Conservation (phyloP, 75 land plant species). For the Selaginella tamariscina region DNA sequence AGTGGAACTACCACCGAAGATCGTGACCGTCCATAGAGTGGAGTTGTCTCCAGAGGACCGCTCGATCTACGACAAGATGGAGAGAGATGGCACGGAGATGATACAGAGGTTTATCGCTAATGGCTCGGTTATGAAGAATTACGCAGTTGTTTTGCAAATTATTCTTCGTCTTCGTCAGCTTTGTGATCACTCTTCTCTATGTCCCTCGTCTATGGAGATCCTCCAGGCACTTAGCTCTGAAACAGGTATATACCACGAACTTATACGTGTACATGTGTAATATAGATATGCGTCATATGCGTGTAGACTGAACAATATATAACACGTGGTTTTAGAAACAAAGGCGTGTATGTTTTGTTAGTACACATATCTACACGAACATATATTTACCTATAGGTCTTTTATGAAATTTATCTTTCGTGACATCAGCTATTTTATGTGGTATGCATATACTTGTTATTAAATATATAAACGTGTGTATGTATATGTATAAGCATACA, state of each 20-base stretch:
- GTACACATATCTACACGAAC: too few relatives aligned
- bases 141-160: conserved; percentile 59
- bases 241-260: too few relatives aligned
- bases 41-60: conserved; percentile 72
- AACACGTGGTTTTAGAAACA: too few relatives aligned
- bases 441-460: not conserved
- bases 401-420: not conserved
- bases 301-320: too few relatives aligned
- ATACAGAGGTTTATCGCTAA: conserved; percentile 33
- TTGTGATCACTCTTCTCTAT: conserved; percentile 48
- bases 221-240: not conserved
- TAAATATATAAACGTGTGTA: too few relatives aligned
- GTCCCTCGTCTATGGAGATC: conserved; percentile 38
- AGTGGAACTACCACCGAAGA: conserved; percentile 67
- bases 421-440: not conserved
- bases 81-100: conserved; percentile 45
- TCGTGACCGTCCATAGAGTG: conserved; percentile 42
- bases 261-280: too few relatives aligned
- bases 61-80: conserved; percentile 60
- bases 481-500: too few relatives aligned
- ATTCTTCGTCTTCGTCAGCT: conserved; percentile 70
- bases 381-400: not conserved
- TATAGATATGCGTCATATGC: not conserved
- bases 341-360: too few relatives aligned
- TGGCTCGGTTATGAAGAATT: conserved; percentile 47